These are phyloP conservation scores for Phytophthora chlamydospora DNA, from an alignment of 352 stramenopile species.

Conservation along the genomic window DNA sequence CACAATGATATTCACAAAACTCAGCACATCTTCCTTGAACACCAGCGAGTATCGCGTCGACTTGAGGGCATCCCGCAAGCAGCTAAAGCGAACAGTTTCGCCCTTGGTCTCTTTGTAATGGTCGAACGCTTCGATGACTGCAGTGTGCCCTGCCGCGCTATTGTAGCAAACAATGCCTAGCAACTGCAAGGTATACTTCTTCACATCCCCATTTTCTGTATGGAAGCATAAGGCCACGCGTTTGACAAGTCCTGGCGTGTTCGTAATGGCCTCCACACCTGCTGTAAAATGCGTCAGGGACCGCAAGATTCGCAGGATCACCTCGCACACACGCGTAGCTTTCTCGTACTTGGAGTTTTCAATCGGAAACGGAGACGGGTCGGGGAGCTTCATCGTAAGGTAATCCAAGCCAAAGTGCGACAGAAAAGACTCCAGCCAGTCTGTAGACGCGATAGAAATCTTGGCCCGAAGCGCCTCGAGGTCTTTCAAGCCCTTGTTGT, in stretches of 20 bases:
- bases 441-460: conserved; percentile 67
- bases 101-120: conserved; percentile 88
- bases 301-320: conserved; percentile 77
- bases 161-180: conserved; percentile 90
- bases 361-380: conserved; percentile 81
- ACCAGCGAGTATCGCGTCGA: conserved; percentile 83
- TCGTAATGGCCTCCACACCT: conserved; percentile 84
- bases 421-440: conserved; percentile 84
- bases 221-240: conserved; percentile 84
- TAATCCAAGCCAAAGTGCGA: conserved; percentile 82
- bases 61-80: conserved; percentile 79
- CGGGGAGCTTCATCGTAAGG: conserved; percentile 85
- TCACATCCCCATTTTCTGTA: conserved; percentile 82
- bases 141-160: conserved; percentile 77
- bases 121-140: conserved; percentile 83
- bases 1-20: conserved; percentile 91
- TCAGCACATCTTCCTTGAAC: conserved; percentile 91
- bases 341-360: conserved; percentile 84
- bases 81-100: conserved; percentile 82
- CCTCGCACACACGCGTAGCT: conserved; percentile 73
- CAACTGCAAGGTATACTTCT: conserved; percentile 84
- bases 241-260: conserved; percentile 81
- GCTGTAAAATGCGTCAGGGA: conserved; percentile 82
- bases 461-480: conserved; percentile 75
- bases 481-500: conserved; percentile 79